Evolutionary conservation across 768 basidiomycete genomes (phyloP).

Genomic region (Cubamyces lactineus): DNA sequence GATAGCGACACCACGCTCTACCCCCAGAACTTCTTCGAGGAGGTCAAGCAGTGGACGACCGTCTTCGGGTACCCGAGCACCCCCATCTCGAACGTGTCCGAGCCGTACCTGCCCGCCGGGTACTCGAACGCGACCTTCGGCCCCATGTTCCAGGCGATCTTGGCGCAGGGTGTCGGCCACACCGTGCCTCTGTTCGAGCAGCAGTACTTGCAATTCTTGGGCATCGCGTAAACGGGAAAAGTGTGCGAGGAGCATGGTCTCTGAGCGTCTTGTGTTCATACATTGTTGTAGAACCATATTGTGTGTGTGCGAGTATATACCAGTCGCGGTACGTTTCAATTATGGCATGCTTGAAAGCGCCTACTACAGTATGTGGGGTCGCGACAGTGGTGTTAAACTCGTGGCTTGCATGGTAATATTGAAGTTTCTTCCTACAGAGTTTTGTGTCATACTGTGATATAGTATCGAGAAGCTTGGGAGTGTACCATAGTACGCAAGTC

Average conservation of each 20-base stretch:
- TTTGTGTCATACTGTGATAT: no score
- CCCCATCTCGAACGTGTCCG: slow-evolving; percentile 38
- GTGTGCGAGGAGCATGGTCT: not conserved
- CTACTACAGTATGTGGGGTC: no score
- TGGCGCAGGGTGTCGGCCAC: slow-evolving; percentile 50
- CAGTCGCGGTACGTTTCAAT: no score
- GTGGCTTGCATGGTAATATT: no score
- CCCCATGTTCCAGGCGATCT: slow-evolving; percentile 51
- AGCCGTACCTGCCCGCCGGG: slow-evolving; percentile 45
- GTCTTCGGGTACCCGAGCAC: slow-evolving; percentile 50
- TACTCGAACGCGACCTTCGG: slow-evolving; percentile 55
- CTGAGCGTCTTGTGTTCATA: not conserved
- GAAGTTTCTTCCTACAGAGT: no score
- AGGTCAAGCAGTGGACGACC: slow-evolving; percentile 59
- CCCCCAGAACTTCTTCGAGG: slow-evolving; percentile 53
- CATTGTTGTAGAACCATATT: no score
- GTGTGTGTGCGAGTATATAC: no score
- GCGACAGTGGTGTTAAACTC: no score
- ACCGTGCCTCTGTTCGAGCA: slow-evolving; percentile 36
- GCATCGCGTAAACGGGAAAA: slow-evolving; percentile 19
- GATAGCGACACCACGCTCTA: slow-evolving; percentile 53
- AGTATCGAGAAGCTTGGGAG: no score
- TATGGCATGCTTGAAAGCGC: no score
- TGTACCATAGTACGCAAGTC: no score
- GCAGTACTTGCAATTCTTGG: slow-evolving; percentile 26